Evolutionary conservation across 2,329 filamentous ascomycete species (phyloP), one percentile per base, ranked within the genome.

Genomic region (Leptographium galeiforme): DNA sequence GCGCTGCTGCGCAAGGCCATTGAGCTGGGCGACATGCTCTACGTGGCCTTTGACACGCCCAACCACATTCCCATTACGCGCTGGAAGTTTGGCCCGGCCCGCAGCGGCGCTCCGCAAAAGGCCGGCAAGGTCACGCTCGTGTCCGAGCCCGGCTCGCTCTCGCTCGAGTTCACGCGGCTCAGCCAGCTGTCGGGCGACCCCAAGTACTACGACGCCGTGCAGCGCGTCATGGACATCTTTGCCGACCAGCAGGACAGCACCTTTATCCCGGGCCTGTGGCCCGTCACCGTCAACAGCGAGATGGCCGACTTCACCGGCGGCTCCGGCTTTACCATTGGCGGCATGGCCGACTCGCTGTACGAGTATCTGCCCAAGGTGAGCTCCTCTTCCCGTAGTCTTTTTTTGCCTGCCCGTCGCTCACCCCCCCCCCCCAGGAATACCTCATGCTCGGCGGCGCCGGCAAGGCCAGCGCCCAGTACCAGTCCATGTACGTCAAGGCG

Each of bases 131-230:
- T 61, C 52, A 70, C 73, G 59, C 66, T 70, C 3, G 66, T 67
- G 8, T 74, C 74, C 33, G 71, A 70, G n/a, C 67, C 68, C 16
- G 85, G 85, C 36, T 85, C 84, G 11, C 71, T 90, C 53, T 81
- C 79, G 10, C 66, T 91, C 55, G 86, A 90, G 63, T 88, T 90
- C 63, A 88, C 84, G 2, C 73, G 86, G 7, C 72, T 91, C 47
- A 81, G 82, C 19, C 86, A 90, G 66, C 70, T 90, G 55, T 88
- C 86, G 0, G 79, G 79, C 50, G 74, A 89, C 56, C 68, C 77
- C 53, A 88, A 84, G 63, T 90, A 86, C 67, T 89, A 85, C 65
- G 84, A 88, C 66, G 85, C 84, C 6, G 77, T 87, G 52, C 82
- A 85, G 57, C 76, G 83, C n/a, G 77, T 91, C 56, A 89, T 85